Evolutionary conservation across 495 filamentous ascomycete species (phyloP), one percentile per base, ranked within the genome.

Genomic region (Aspergillus egyptiacus): DNA sequence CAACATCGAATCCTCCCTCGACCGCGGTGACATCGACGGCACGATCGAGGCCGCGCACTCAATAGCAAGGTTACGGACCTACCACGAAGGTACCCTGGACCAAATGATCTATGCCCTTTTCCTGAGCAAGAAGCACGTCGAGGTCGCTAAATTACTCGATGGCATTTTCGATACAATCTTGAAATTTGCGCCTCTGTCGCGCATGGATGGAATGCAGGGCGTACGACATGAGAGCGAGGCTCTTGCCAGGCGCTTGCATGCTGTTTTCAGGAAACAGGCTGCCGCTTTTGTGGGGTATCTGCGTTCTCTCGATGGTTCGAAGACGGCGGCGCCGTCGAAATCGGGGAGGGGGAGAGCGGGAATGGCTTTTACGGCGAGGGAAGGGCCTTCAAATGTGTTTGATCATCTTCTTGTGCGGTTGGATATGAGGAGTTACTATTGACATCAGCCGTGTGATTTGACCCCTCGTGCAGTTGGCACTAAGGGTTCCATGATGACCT

Each of bases 61-160:
- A 0, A 70, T 94, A 0, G 78, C 82, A 13, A 65, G 73, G 24
- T 61, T 97, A 6, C 72, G 83, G 6, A 76, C 78, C n/a, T 77
- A 78, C 28, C 90, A 95, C 53, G 86, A 91, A 59, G 64, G 73
- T 7, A 75, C 83, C n/a, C 75, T 97, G 2, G 87, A 96, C 55
- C 71, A 77, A 24, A 87, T 96, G 47, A 77, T 95, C 69, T 82
- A 80, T 50, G 77, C 79, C 1, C 70, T 93, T 0, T 71, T 96
- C 14, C 73, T 95, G 0, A 73, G 65, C 46, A 68, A 67, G 45
- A 50, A 66, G 24, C 68, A 71, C 32, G 71, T 78, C 23, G 81
- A 85, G 0, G 80, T 89, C 0, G 75, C 89, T 60, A 77, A 75
- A 32, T 66, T 94, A 0, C 68, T 97, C 0, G 88, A 95, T 44